These are phyloP conservation scores for Lactarius sanguifluus DNA, from an alignment of 768 basidiomycete species.

Conservation along the genomic window DNA sequence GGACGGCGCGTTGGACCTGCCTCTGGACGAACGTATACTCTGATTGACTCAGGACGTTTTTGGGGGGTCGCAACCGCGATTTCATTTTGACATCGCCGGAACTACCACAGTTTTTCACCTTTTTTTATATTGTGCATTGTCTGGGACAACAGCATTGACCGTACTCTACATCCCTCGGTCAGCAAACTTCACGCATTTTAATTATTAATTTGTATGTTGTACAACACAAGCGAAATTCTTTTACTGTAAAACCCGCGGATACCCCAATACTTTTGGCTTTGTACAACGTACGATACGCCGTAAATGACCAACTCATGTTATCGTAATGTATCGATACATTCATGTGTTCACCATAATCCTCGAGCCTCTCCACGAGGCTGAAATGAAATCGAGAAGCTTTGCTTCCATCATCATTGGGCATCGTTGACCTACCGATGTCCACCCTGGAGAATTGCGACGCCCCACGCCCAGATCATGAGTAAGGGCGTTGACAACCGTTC, in stretches of 20 bases:
- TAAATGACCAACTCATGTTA: slow-evolving; percentile 21
- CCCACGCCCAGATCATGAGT: slow-evolving; percentile 24
- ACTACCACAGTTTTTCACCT: slow-evolving; percentile 21
- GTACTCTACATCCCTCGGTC: slow-evolving; percentile 3
- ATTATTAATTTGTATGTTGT: slow-evolving; percentile 27
- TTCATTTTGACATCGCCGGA: slow-evolving; percentile 11
- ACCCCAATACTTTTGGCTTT: slow-evolving; percentile 27
- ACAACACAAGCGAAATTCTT: slow-evolving; percentile 8
- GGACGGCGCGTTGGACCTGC: slow-evolving; percentile 36
- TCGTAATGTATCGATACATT: slow-evolving; percentile 25
- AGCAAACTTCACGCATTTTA: slow-evolving; percentile 22
- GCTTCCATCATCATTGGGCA: slow-evolving; percentile 1
- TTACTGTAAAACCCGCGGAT: slow-evolving; percentile 26
- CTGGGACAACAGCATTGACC: slow-evolving; percentile 18
- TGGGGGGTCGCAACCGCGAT: slow-evolving; percentile 7
- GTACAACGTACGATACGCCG: slow-evolving; percentile 12
- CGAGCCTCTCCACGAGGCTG: slow-evolving; percentile 6
- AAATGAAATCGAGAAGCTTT: slow-evolving; percentile 5
- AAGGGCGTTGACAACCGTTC: slow-evolving; percentile 35
- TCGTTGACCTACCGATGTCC: slow-evolving; percentile 51
- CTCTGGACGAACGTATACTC: slow-evolving; percentile 23
- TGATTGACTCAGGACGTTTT: slow-evolving; percentile 10
- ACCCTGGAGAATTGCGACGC: slow-evolving; percentile 37
- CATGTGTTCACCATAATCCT: slow-evolving; percentile 18
- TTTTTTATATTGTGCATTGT: slow-evolving; percentile 15